Percentiles rank a stretch among this genome's conserved stretches.
These are phyloP conservation scores for Aspergillus tamarii DNA, from an alignment of 2,329 filamentous ascomycete genomes.

Conservation along the genomic window DNA sequence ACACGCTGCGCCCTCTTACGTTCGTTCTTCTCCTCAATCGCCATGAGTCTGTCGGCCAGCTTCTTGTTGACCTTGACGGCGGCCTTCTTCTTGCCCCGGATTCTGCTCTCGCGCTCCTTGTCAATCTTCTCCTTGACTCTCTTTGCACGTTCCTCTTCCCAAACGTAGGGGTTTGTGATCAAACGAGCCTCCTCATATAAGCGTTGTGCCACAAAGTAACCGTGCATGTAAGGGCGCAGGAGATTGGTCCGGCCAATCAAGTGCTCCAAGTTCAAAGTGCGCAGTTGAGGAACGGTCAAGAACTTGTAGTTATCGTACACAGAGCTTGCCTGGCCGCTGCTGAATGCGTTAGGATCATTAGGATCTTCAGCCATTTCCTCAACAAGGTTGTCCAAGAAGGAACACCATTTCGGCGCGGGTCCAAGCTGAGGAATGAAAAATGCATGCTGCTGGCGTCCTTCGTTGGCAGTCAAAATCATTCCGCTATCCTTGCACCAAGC, in stretches of 20 bases:
- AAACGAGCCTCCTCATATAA: conserved; percentile 93
- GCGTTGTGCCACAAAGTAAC: conserved; percentile 94
- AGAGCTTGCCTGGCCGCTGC: conserved; percentile 58
- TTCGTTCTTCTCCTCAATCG: conserved; percentile 61
- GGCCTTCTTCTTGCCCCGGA: conserved; percentile 92
- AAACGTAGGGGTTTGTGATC: conserved; percentile 91
- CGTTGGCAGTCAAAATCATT: conserved; percentile 96
- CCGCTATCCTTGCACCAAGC: conserved; percentile 90
- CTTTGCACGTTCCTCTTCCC: conserved; percentile 89
- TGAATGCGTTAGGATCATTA: conserved; percentile 62
- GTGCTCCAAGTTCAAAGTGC: conserved; percentile 82
- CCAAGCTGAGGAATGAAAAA: conserved; percentile 95
- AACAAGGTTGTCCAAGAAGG: conserved; percentile 94
- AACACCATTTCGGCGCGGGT: conserved; percentile 91
- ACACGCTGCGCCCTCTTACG: conserved; percentile 48
- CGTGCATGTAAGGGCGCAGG: conserved; percentile 96
- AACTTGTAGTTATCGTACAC: conserved; percentile 99
- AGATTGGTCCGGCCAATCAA: conserved; percentile 88
- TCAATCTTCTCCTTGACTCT: conserved; percentile 93
- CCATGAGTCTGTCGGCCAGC: conserved; percentile 64
- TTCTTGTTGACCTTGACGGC: conserved; percentile 81
- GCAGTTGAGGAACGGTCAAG: conserved; percentile 83
- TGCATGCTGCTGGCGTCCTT: conserved; percentile 90
- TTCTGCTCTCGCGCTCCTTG: conserved; percentile 92
- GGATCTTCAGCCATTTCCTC: conserved; percentile 94